A percentile compares a stretch with the other conserved stretches of the same genome.
phyloP scores from a whole-genome alignment of 805 yeast genomes.

The Wickerhamomyces bisporus region DNA sequence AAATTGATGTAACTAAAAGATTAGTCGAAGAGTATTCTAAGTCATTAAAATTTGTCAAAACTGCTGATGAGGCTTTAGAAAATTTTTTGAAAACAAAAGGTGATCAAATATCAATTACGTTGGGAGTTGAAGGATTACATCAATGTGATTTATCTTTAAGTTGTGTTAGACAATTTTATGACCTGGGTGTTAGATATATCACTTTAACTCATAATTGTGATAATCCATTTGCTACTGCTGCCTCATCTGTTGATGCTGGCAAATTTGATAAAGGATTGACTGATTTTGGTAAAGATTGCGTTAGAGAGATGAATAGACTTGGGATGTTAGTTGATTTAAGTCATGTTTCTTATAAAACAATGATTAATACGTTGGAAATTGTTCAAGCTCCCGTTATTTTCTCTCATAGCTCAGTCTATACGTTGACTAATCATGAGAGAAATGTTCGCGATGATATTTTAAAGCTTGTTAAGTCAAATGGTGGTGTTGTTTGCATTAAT shows the following conservation, averaged over 20 bases:
- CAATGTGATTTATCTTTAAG: slow-evolving; percentile 46
- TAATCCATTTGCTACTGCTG: slow-evolving; percentile 54
- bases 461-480: slow-evolving; percentile 31
- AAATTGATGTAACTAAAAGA: slow-evolving; percentile 45
- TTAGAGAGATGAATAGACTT: slow-evolving; percentile 45
- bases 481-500: slow-evolving; percentile 45
- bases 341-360: slow-evolving; percentile 44
- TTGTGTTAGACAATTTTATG: slow-evolving; percentile 43
- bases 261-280: slow-evolving; percentile 40
- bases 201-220: slow-evolving; percentile 53
- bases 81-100: slow-evolving; percentile 24
- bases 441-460: slow-evolving; percentile 46
- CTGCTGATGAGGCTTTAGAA: slow-evolving; percentile 36
- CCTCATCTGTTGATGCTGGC: slow-evolving; percentile 42
- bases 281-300: slow-evolving; percentile 34
- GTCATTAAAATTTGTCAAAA: slow-evolving; percentile 34
- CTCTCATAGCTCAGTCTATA: slow-evolving; percentile 43
- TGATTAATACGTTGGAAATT: slow-evolving; percentile 37
- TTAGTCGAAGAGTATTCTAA: slow-evolving; percentile 36
- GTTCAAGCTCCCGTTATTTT: slow-evolving; percentile 43
- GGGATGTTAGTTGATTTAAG: slow-evolving; percentile 50
- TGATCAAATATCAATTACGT: slow-evolving; percentile 37
- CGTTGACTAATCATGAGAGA: slow-evolving; percentile 36
- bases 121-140: slow-evolving; percentile 53
- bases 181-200: slow-evolving; percentile 48